Evolutionary conservation across 139 green algal species (phyloP), one percentile per base, ranked within the genome.

Genomic region (Coccomyxa sp.): DNA sequence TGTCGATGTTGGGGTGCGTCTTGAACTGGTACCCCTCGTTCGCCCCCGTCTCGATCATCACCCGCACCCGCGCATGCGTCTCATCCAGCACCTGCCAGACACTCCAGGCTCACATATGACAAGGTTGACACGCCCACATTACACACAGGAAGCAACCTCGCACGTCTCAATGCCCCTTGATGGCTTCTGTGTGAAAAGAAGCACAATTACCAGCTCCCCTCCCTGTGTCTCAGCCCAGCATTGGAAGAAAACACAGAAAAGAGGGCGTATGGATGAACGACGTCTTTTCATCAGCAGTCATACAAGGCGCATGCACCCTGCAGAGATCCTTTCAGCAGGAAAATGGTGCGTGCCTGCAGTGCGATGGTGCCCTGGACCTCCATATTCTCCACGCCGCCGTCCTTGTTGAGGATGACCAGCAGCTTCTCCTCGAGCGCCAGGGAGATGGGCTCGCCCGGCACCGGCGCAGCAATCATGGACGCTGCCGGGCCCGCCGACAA

Each of bases 1-100:
- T 99, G 93, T 99, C 97, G 86, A 99, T 99, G 90, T 99, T 99
- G 80, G 97, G 97, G 85, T 99, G 97, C 76, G 97, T 99, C 92
- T 99, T 99, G 94, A 99, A 99, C 87, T 99, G 95, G 90, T 97
- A 98, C 17, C 91, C 94, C n/a, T 88, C 76, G 87, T 97, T 96
- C 32, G 86, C 60, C 16, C 88, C 90, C 16, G 59, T 80, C 9
- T 79, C 71, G 17, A 96, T 83, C 21, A 80, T 83, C 17, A 98
- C 88, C 13, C 91, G 86, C 21, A 98, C 85, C 83, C 88, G 93
- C 0, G 95, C 94, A 11, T 94, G 91, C 60, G 95, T 93, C 66
- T 97, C 92, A 16, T 79, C 51, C 77, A 81, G 58, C 12, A 88
- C 84, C 88, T 91, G 85, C 78, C 79, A 71, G 7, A 11, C 21